phyloP scores from a whole-genome alignment of 768 basidiomycete genomes.

The Pleurotus citrinopileatus region DNA sequence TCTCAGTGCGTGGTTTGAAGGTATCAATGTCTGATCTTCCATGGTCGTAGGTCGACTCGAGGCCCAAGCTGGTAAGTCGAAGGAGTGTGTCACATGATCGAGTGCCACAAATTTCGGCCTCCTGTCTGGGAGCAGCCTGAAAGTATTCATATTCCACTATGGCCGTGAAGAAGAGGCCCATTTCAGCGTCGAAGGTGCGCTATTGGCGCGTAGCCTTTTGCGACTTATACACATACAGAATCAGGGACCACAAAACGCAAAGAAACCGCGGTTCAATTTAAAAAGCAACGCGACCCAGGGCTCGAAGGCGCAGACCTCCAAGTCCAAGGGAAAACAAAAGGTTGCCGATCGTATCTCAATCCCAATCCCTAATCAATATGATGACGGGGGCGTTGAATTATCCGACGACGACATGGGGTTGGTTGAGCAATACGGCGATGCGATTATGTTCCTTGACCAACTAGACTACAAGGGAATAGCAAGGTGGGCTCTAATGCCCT shows the following conservation, averaged over 20 bases:
- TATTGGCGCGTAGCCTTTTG: background rate
- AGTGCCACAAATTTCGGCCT: background rate
- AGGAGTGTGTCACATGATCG: background rate
- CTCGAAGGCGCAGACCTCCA: slow-evolving; percentile 23
- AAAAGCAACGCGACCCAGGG: background rate
- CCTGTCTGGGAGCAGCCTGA: background rate
- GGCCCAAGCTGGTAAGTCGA: background rate
- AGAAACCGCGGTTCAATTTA: slow-evolving; percentile 41
- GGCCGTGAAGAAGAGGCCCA: slow-evolving; percentile 30
- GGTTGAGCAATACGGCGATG: slow-evolving; percentile 60
- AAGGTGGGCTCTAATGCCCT: slow-evolving; percentile 45
- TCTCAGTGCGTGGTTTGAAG: slow-evolving; percentile 63
- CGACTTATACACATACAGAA: background rate
- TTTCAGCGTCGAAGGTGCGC: slow-evolving; percentile 25
- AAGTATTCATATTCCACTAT: slow-evolving; percentile 22
- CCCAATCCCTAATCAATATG: slow-evolving; percentile 51
- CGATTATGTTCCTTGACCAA: slow-evolving; percentile 61
- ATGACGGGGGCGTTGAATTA: slow-evolving; percentile 51
- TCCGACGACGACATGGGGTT: slow-evolving; percentile 73
- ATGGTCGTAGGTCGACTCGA: slow-evolving; percentile 7
- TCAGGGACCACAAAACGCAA: slow-evolving; percentile 37
- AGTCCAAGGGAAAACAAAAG: slow-evolving; percentile 51
- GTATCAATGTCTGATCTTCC: slow-evolving; percentile 54
- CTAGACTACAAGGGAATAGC: slow-evolving; percentile 81
- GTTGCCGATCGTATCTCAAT: slow-evolving; percentile 59